A percentile compares a stretch with the other conserved stretches of the same genome.
Evolutionary conservation across 139 green algal genomes (phyloP).

Genomic region (Ettlia oleoabundans): DNA sequence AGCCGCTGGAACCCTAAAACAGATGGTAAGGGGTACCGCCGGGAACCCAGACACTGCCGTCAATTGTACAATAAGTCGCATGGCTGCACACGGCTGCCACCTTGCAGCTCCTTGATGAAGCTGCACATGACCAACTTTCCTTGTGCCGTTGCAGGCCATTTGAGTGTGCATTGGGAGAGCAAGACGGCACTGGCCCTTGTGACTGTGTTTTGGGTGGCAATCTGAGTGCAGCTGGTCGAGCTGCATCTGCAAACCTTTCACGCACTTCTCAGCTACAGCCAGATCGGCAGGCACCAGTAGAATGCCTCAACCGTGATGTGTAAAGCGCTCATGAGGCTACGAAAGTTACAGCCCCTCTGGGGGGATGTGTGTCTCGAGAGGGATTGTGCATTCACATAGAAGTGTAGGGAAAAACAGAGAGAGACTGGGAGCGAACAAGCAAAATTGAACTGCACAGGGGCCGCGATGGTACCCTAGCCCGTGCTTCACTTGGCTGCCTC

Average conservation of each 20-base stretch:
- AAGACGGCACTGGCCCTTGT: slow-evolving; percentile 79
- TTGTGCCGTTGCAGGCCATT: slow-evolving; percentile 49
- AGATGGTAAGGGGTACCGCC: too few species aligned
- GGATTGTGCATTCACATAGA: too few species aligned
- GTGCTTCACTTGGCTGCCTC: slow-evolving; percentile 26
- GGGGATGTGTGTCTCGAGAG: background rate
- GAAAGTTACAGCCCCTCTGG: too few species aligned
- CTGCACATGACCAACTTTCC: background rate
- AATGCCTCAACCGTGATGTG: too few species aligned
- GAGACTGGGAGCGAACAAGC: background rate
- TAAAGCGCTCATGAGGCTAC: too few species aligned
- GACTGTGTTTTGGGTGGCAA: slow-evolving; percentile 82
- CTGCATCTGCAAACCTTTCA: background rate
- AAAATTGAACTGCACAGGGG: background rate
- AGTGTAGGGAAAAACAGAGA: too few species aligned
- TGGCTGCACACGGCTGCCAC: background rate
- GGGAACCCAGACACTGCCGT: background rate
- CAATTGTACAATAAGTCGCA: background rate
- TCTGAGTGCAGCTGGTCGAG: too few species aligned
- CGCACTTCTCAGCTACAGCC: background rate
- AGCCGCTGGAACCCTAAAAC: slow-evolving; percentile 86
- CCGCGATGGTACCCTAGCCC: background rate
- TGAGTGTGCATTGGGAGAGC: slow-evolving; percentile 89
- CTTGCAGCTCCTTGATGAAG: background rate
- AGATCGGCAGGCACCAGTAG: too few species aligned